phyloP scores from a whole-genome alignment of 495 filamentous ascomycete species.

The Alectoria sarmentosa region DNA sequence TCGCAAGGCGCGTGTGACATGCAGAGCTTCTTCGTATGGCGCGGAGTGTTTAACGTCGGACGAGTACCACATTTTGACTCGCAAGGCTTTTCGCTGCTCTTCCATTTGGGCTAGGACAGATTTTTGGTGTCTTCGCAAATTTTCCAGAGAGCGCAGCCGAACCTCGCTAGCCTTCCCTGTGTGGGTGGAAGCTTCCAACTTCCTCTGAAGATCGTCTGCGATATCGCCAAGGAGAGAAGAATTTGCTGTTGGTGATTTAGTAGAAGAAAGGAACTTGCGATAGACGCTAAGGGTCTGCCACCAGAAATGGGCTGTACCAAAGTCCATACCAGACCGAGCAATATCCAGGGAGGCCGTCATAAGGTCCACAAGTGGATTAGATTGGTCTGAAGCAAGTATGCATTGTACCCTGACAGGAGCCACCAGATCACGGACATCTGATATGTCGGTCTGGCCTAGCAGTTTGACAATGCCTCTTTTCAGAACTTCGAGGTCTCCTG shows the following conservation, averaged over 20 bases:
- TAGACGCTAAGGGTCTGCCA: constrained; percentile 18
- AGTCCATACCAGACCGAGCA: constrained; percentile 11
- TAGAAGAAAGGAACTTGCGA: neutral
- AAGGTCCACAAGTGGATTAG: constrained; percentile 10
- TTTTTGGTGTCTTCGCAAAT: constrained; percentile 30
- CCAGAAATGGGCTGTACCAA: constrained; percentile 18
- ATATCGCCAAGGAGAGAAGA: constrained; percentile 6
- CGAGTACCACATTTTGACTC: constrained; percentile 99
- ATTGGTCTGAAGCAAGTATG: neutral
- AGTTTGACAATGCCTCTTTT: constrained; percentile 77
- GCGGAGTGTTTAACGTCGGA: constrained; percentile 92
- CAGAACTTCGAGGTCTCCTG: constrained; percentile 57
- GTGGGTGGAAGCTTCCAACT: neutral
- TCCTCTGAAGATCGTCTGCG: constrained; percentile 8
- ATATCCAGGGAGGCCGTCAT: constrained; percentile 11
- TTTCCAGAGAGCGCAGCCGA: constrained; percentile 13
- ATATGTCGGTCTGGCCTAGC: constrained; percentile 69
- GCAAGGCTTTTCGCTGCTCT: constrained; percentile 45
- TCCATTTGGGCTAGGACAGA: constrained; percentile 27
- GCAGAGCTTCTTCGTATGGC: constrained; percentile 79
- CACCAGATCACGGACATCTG: neutral
- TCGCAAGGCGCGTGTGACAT: constrained; percentile 80
- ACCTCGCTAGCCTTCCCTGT: constrained; percentile 7
- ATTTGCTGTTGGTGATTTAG: neutral
- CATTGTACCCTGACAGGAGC: neutral